Base-by-base conservation (phyloP, 768 basidiomycete species). In the Dioszegia aurantiaca region DNA sequence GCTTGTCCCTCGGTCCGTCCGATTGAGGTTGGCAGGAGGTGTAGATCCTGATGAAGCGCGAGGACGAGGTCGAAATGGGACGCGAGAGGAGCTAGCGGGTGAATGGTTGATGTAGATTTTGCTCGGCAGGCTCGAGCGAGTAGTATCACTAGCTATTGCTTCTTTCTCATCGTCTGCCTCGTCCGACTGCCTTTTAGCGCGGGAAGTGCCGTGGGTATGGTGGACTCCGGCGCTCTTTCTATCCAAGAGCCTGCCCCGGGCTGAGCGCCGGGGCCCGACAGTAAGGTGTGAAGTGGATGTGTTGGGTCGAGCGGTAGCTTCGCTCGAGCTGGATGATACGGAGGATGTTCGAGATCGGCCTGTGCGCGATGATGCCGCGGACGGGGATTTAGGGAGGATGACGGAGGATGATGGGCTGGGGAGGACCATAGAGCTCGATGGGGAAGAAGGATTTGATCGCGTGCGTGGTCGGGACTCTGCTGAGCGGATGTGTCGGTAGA, bases 401-500 rank as follows among this genome's bases (percentile, higher is more conserved):
- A 51, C 54, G 11, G 64, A 65, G 4, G 61, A 58, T 16, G 60
- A 55, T 11, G 69, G 65, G n/a, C 65, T 65, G 9, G 65, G 62
- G 9, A 64, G 59, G 6, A 47, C 43, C 23, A 44, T 28, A 9
- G 60, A 61, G n/a, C 28, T 48, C 28, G 62, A 59, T 1, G 65
- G 55, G 14, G 64, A 53, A 10, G 43, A 30, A 5, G 59, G 52
- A 21, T 57, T 57, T 10, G 62, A 42, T 16, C 28, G 30, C 24
- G 19, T 47, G 3, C 27, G 26, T 10, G 58, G 33, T 19, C 44
- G 48, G 4, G 53, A 33, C 49, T 70, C 54, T 1, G 62, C 37
- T 4, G 59, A 40, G 39, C 69, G 59, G n/a, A 70, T 51, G 54
- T 70, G 69, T 12, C 66, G 59, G 43, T 63, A 70, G 14, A 70